Percentiles rank a stretch among this genome's conserved stretches.
Conservation (phyloP, 495 filamentous ascomycete species). For the Cladorrhinum samala region DNA sequence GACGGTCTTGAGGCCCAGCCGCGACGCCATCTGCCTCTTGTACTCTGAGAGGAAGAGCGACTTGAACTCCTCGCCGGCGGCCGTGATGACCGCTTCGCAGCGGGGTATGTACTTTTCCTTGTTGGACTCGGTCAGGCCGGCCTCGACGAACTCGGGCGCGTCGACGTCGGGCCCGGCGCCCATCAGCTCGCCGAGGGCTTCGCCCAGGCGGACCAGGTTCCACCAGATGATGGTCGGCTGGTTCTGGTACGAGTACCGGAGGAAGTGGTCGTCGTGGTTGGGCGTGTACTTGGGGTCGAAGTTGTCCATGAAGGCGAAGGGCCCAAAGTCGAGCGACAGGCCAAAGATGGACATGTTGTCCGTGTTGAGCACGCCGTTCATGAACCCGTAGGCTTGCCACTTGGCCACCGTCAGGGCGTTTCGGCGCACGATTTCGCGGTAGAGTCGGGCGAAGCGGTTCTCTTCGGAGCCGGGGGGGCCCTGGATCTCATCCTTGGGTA, state of each 20-base stretch:
- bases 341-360: conserved; percentile 93
- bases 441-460: conserved; percentile 81
- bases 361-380: conserved; percentile 91
- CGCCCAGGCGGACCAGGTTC: conserved; percentile 90
- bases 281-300: conserved; percentile 94
- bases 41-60: conserved; percentile 80
- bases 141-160: conserved; percentile 56
- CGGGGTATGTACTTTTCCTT: conserved; percentile 62
- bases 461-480: conserved; percentile 60
- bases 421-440: conserved; percentile 76
- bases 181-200: conserved; percentile 83
- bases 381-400: conserved; percentile 97
- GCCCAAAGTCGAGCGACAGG: conserved; percentile 86
- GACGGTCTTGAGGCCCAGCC: conserved; percentile 64
- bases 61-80: conserved; percentile 78
- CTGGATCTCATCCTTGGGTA: conserved; percentile 54
- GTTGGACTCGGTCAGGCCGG: conserved; percentile 60
- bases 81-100: conserved; percentile 74
- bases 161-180: conserved; percentile 67
- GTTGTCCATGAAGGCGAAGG: conserved; percentile 93
- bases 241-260: conserved; percentile 87
- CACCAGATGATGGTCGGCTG: conserved; percentile 97
- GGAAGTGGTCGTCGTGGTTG: conserved; percentile 86
- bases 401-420: conserved; percentile 86
- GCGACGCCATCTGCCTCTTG: conserved; percentile 67